Evolutionary conservation across 257 asterid genomes (phyloP).

Genomic region (Plectranthus barbatus): DNA sequence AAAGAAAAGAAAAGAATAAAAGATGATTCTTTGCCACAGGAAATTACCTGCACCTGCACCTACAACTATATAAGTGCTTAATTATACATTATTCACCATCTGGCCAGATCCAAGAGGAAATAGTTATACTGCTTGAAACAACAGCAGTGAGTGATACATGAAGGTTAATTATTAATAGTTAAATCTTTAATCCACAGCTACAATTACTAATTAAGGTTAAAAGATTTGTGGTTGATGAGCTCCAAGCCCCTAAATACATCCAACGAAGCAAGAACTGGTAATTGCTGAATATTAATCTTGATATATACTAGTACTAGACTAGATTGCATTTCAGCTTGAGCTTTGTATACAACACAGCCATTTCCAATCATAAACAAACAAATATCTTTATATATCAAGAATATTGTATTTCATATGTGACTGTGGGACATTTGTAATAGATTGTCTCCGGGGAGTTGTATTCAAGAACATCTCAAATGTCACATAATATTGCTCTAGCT

Average conservation of each 20-base stretch:
- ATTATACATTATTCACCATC: too few relatives aligned
- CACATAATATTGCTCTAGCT: conserved; percentile 72
- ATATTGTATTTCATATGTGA: too few relatives aligned
- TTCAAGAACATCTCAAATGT: conserved; percentile 94
- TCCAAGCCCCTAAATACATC: not conserved
- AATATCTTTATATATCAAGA: too few relatives aligned
- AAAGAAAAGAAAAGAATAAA: too few relatives aligned
- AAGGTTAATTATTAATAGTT: too few relatives aligned
- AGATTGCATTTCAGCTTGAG: conserved; percentile 76
- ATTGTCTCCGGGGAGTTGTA: conserved; percentile 93
- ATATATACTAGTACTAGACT: too few relatives aligned
- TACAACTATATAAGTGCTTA: too few relatives aligned
- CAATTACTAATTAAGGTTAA: not conserved
- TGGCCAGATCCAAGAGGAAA: too few relatives aligned
- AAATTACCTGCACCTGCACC: too few relatives aligned
- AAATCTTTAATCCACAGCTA: not conserved
- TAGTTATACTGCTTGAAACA: too few relatives aligned
- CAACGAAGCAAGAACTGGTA: not conserved
- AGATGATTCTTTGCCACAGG: too few relatives aligned
- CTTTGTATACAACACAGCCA: conserved; percentile 59
- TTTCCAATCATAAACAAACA: conserved; percentile 57
- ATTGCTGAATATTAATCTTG: conserved; percentile 59
- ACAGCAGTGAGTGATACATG: too few relatives aligned
- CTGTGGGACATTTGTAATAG: conserved; percentile 77
- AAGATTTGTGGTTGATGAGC: not conserved